Evolutionary conservation across 2,329 filamentous ascomycete genomes (phyloP).

Genomic region (Xylaria sp.): DNA sequence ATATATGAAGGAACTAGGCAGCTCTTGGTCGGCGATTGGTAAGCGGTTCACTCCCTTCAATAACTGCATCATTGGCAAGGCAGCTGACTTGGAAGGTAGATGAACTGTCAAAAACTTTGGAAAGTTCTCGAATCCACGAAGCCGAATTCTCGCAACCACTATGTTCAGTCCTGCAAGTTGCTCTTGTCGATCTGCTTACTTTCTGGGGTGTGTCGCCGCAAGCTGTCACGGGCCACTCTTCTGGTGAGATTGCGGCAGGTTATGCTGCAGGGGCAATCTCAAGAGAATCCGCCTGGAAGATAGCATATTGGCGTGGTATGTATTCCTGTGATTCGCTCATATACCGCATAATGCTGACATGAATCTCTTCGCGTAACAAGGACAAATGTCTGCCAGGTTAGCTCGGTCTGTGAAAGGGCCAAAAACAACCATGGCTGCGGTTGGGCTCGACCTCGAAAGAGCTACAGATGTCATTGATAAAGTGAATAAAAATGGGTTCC

Average conservation of each 20-base stretch:
- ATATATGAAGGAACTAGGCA: conserved; percentile 26
- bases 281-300: conserved; percentile 45
- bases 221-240: too few species aligned
- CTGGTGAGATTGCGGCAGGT: too few species aligned
- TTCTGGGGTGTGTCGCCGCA: conserved; percentile 45
- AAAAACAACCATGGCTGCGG: too few species aligned
- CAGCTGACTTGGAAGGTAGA: conserved; percentile 14
- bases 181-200: conserved; percentile 51
- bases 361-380: background rate
- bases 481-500: conserved; percentile 14
- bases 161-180: conserved; percentile 49
- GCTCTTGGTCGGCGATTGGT: conserved; percentile 17
- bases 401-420: background rate
- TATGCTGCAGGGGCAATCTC: conserved; percentile 46
- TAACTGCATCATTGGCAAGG: background rate
- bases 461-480: conserved; percentile 13
- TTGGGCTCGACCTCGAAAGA: conserved; percentile 23
- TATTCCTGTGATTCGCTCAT: background rate
- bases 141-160: conserved; percentile 32
- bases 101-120: conserved; percentile 25
- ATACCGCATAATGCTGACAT: background rate
- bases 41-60: background rate
- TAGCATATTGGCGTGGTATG: conserved; percentile 51
- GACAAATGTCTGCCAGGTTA: conserved; percentile 17
- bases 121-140: conserved; percentile 24